Evolutionary conservation across 192 early-diverging fungal species (phyloP), one percentile per base, ranked within the genome.

Genomic region (Backusella morwellensis): DNA sequence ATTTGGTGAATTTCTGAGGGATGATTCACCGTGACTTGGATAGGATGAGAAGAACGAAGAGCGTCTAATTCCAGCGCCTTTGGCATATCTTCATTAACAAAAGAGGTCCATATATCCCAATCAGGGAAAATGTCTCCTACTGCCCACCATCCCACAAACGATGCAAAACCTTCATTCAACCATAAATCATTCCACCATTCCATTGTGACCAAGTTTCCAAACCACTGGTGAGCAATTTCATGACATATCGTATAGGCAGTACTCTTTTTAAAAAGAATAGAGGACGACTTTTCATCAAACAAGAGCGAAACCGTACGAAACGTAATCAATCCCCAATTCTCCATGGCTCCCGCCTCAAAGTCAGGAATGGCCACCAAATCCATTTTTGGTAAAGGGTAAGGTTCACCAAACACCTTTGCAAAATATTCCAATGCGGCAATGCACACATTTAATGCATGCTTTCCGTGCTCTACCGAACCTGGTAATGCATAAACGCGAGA

Each of bases 91-190:
- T 91, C 90, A 35, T 85, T 88, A 29, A 97, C 88, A 84, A 97
- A 99, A 50, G 85, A 86, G 11, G 95, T 97, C 94, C 95, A 99
- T 34, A 96, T 86, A 81, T 96, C 90, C 95, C 96, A 97, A 63
- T 96, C 95, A 32, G 97, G 97, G 88, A 94, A 98, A 73, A 97
- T 83, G 73, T 97, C 82, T 82, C 95, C 95, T 19, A 93, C 92
- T 32, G 95, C 96, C 72, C 96, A 81, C 80, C 90, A 93, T 23
- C 96, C 96, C 21, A 97, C 95, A 91, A 96, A 99, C 6, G 97
- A 97, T 38, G 97, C 97, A 84, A 99, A 99, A 32, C 96, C 96
- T 85, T 99, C 97, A 81, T 99, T 99, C 76, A 99, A 86, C 97
- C 97, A 98, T 59, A 97, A 84, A 79, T 91, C 88, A 75, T 89